Evolutionary conservation across 73 alveolate species (phyloP), one percentile per base, ranked within the genome.

Genomic region (Effrenium voratum): DNA sequence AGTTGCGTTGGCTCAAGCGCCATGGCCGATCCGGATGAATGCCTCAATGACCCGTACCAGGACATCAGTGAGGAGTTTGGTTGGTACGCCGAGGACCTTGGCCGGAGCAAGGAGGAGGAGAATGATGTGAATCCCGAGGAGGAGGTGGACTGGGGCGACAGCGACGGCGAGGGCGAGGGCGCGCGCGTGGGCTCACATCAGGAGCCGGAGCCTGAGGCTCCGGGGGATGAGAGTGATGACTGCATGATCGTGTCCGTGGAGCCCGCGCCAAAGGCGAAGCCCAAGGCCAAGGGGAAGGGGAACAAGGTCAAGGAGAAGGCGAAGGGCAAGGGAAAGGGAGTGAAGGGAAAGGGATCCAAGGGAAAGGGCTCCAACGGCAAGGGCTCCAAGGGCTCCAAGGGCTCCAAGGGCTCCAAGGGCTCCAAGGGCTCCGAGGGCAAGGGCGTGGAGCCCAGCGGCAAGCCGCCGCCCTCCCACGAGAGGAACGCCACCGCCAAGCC

Each of bases 1-100:
- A 82, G 92, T 49, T 38, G 75, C 52, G n/a, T 66, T 90, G 88
- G 97, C 97, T 70, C 87, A 70, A 90, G 97, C 73, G 88, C 43
- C 57, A 46, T 82, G 92, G 63, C 26, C 43, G 38, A 72, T 30
- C 82, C 82, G n/a, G 82, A 72, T 36, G 46, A 36, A 32, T 72
- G 85, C 76, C 43, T 34, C 36, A 43, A 68, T 50, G 97, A 90
- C 46, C 97, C 97, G 26, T 90, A 90, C 97, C 97, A 90, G 57
- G 86, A 77, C 57, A 45, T 90, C 41, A 12, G 66, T 26, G 97
- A 46, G 5, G 95, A 41, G 24, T 41, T 47, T 36, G 92, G 92
- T 16, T 24, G 86, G 40, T 16, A 22, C 15, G 63, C 63, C 41
- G 63, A 77, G 40, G 77, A 12, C 44, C 2, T 12, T 41, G n/a